These are phyloP conservation scores for Colletotrichum tabaci DNA, from an alignment of 2,329 filamentous ascomycete species.

Conservation along the genomic window DNA sequence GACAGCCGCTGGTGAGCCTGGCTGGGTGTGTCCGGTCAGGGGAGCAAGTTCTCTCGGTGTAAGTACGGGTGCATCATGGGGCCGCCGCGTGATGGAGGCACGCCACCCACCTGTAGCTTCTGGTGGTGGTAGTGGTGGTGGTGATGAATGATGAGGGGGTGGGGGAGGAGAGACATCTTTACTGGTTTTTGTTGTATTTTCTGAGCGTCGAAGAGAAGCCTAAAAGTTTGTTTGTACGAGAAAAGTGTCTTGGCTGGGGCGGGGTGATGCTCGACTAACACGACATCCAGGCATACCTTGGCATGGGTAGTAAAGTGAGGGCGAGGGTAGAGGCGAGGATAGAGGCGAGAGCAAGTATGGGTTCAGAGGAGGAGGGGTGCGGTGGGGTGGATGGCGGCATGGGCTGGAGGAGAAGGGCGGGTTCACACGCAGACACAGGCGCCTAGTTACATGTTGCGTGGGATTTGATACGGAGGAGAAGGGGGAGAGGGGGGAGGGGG, in stretches of 20 bases:
- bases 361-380: not conserved
- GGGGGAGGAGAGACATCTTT: slow-evolving; percentile 9
- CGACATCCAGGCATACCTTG: slow-evolving; percentile 24
- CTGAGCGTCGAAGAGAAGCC: slow-evolving; percentile 2
- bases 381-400: slow-evolving; percentile 28
- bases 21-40: not conserved
- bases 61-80: slow-evolving; percentile 30
- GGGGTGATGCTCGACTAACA: slow-evolving; percentile 34
- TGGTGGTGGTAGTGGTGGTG: slow-evolving; percentile 3
- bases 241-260: slow-evolving; percentile 30
- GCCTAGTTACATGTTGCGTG: not conserved
- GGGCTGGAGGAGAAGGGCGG: not conserved
- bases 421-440: not conserved
- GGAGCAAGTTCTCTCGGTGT: slow-evolving; percentile 3
- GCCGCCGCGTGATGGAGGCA: slow-evolving; percentile 37
- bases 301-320: slow-evolving; percentile 3
- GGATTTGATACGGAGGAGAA: not conserved
- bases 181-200: not conserved
- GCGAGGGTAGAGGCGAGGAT: not conserved
- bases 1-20: not conserved
- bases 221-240: slow-evolving; percentile 36
- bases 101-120: slow-evolving; percentile 18
- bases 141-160: slow-evolving; percentile 2
- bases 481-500: too few relatives aligned
- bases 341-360: not conserved